phyloP scores from a whole-genome alignment of 306 rosid species.

The Luffa aegyptiaca region DNA sequence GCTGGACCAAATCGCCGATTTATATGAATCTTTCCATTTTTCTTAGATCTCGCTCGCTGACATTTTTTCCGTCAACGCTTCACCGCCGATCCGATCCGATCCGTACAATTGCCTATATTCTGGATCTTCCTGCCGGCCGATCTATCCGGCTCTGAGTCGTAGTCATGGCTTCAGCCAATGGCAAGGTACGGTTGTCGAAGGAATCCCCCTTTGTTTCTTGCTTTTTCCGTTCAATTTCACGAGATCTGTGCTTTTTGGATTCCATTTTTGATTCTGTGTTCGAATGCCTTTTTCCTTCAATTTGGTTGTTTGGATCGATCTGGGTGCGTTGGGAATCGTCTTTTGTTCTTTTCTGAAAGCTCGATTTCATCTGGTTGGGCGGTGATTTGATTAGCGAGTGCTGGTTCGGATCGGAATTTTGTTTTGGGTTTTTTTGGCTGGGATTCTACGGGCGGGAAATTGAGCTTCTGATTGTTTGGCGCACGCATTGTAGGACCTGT shows the following conservation, averaged over 20 bases:
- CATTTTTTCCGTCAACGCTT: conserved; percentile 3
- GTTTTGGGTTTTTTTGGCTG: not conserved
- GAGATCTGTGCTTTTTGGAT: not conserved
- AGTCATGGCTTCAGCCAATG: conserved; percentile 5
- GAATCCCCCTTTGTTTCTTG: not conserved
- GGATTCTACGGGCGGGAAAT: not conserved
- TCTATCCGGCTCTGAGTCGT: not conserved
- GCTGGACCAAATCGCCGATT: not conserved
- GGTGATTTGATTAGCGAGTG: not conserved
- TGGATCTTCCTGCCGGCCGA: conserved; percentile 2
- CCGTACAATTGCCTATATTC: not conserved
- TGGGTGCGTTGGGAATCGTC: not conserved
- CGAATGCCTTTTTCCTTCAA: not conserved
- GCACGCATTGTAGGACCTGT: not conserved
- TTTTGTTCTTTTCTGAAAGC: not conserved
- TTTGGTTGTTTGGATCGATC: not conserved
- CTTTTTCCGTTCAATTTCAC: not conserved
- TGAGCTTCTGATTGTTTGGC: not conserved
- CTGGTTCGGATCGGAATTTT: not conserved
- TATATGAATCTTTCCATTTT: not conserved
- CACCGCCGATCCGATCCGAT: not conserved
- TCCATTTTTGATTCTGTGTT: not conserved
- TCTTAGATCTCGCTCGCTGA: not conserved
- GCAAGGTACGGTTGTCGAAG: not conserved
- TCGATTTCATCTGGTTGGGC: not conserved